Evolutionary conservation across 2,329 filamentous ascomycete species (phyloP).

Genomic region (Phialophora tarda): DNA sequence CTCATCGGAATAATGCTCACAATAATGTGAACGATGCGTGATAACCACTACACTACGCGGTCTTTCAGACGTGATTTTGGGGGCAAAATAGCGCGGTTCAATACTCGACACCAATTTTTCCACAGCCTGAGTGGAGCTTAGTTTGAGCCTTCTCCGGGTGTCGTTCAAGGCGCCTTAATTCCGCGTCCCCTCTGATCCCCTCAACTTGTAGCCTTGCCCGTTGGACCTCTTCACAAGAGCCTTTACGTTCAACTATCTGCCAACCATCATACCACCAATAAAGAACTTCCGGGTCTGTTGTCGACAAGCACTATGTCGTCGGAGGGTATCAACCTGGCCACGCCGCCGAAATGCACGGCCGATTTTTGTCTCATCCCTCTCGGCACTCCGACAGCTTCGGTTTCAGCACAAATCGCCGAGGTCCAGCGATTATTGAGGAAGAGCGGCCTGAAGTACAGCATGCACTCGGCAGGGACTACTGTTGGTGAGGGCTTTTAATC

Average conservation of each 20-base stretch:
- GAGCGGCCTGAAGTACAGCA: constrained; percentile 79
- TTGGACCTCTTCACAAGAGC: neutral
- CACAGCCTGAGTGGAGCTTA: neutral
- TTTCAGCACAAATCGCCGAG: constrained; percentile 82
- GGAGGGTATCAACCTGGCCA: constrained; percentile 45
- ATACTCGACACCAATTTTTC: neutral
- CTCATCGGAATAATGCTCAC: constrained; percentile 32
- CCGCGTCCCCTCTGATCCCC: neutral
- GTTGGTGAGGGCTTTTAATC: constrained; percentile 66
- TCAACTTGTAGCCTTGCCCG: neutral
- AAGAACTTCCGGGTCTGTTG: neutral
- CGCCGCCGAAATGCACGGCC: constrained; percentile 77
- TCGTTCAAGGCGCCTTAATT: neutral
- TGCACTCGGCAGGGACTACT: constrained; percentile 94
- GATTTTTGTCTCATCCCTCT: constrained; percentile 93
- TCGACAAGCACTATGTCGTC: constrained; percentile 15
- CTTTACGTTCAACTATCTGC: neutral
- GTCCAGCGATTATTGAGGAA: constrained; percentile 84
- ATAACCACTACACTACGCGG: constrained; percentile 39
- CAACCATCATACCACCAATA: neutral
- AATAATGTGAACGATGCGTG: constrained; percentile 36
- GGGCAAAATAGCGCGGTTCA: neutral
- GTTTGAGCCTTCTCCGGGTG: neutral
- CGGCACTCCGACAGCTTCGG: constrained; percentile 76
- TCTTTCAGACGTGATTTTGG: neutral